Evolutionary conservation across 2,329 filamentous ascomycete genomes (phyloP).

Genomic region (Fusarium heterosporum): DNA sequence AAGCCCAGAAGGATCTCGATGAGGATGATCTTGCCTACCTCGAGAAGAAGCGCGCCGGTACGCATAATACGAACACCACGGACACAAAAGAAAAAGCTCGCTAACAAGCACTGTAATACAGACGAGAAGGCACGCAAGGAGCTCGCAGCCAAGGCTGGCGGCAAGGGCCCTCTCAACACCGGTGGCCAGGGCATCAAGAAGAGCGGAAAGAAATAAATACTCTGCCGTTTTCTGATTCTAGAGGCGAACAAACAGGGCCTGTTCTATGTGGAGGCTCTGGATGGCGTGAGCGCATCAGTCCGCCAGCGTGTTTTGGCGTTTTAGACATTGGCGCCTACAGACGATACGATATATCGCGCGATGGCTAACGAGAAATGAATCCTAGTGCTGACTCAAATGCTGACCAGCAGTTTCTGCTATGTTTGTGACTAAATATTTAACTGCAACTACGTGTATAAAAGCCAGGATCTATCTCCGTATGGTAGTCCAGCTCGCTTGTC

Average conservation of each 20-base stretch:
- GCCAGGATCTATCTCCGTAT: slow-evolving; percentile 14
- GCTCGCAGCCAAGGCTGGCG: slow-evolving; percentile 81
- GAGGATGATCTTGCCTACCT: slow-evolving; percentile 87
- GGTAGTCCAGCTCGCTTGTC: slow-evolving; percentile 28
- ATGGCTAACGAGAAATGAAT: slow-evolving; percentile 48
- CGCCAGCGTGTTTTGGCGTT: slow-evolving; percentile 37
- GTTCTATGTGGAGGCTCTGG: slow-evolving; percentile 19
- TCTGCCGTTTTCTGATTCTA: background rate
- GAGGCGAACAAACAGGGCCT: slow-evolving; percentile 8
- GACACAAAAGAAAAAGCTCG: background rate
- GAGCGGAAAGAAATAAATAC: slow-evolving; percentile 89
- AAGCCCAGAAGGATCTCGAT: slow-evolving; percentile 83
- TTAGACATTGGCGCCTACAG: slow-evolving; percentile 33
- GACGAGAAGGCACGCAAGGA: slow-evolving; percentile 90
- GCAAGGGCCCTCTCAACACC: slow-evolving; percentile 89
- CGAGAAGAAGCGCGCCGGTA: slow-evolving; percentile 87
- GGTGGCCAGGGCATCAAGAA: slow-evolving; percentile 95
- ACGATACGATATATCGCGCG: slow-evolving; percentile 39
- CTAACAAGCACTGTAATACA: slow-evolving; percentile 51
- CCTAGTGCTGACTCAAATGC: slow-evolving; percentile 39
- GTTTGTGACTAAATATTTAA: background rate
- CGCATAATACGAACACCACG: slow-evolving; percentile 47
- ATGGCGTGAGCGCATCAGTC: slow-evolving; percentile 36
- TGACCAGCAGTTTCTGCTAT: slow-evolving; percentile 20
- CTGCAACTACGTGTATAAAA: slow-evolving; percentile 7